A percentile compares a stretch with the other conserved stretches of the same genome.
These are phyloP conservation scores for Beverwykella pulmonaria DNA, from an alignment of 495 filamentous ascomycete species.

Conservation along the genomic window DNA sequence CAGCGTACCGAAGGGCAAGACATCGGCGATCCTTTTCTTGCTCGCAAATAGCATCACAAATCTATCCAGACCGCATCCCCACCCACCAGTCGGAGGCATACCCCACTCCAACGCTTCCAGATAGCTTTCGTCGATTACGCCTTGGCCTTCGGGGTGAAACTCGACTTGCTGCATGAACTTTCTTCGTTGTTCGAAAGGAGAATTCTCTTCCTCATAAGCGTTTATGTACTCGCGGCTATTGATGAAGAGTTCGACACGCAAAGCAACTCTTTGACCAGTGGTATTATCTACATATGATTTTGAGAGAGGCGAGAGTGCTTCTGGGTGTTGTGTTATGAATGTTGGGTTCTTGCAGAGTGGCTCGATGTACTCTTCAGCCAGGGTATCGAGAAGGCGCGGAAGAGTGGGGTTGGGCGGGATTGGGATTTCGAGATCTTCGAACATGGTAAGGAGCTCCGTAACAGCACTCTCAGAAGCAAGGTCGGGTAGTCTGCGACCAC, in stretches of 20 bases:
- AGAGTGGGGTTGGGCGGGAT: conserved; percentile 62
- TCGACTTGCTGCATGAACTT: conserved; percentile 73
- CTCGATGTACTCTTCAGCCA: conserved; percentile 78
- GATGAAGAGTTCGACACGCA: conserved; percentile 88
- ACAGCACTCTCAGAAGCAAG: conserved; percentile 60
- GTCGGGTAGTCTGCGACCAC: conserved; percentile 68
- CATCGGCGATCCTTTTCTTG: conserved; percentile 73
- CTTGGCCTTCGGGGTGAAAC: conserved; percentile 43
- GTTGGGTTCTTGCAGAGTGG: conserved; percentile 69
- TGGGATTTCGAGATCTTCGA: conserved; percentile 56
- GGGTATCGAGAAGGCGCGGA: conserved; percentile 80
- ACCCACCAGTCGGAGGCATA: conserved; percentile 89
- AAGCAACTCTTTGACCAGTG: conserved; percentile 70
- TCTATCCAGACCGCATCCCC: conserved; percentile 91
- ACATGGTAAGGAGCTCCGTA: conserved; percentile 58
- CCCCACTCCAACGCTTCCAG: conserved; percentile 82
- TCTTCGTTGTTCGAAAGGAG: conserved; percentile 78
- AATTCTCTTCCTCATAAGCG: conserved; percentile 98
- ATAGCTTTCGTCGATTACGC: conserved; percentile 77
- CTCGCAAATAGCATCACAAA: conserved; percentile 86
- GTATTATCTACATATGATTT: conserved; percentile 72
- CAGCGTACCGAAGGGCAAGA: conserved; percentile 84
- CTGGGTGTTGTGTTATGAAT: conserved; percentile 89
- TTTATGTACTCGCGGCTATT: conserved; percentile 80
- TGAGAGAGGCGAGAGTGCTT: conserved; percentile 86